Percentiles rank a stretch among this genome's conserved stretches.
phyloP scores from a whole-genome alignment of 2,329 filamentous ascomycete genomes.

The Claviceps cyperi region DNA sequence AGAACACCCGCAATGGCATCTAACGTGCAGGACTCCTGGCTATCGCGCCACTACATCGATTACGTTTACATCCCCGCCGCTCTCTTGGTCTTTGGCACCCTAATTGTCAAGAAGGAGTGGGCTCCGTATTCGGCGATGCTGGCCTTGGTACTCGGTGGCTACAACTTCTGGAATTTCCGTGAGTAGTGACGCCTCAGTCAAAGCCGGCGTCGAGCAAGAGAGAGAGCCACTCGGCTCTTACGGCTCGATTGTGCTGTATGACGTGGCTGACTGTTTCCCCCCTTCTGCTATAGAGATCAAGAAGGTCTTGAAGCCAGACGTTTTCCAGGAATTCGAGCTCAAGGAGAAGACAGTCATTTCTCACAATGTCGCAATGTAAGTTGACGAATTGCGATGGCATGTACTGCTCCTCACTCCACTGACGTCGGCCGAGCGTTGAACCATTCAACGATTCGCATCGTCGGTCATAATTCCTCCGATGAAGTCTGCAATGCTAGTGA shows the following conservation, averaged over 20 bases:
- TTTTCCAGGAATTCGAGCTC: conserved; percentile 85
- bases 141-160: conserved; percentile 50
- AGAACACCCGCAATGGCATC: conserved; percentile 12
- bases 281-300: conserved; percentile 42
- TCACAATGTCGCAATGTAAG: conserved; percentile 93
- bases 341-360: conserved; percentile 91
- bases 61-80: conserved; percentile 74
- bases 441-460: not conserved
- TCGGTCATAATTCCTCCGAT: not conserved
- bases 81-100: conserved; percentile 60
- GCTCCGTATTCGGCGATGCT: conserved; percentile 53
- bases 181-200: conserved; percentile 23
- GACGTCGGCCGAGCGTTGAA: not conserved
- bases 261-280: conserved; percentile 4
- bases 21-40: conserved; percentile 14
- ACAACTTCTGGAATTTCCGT: conserved; percentile 61
- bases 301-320: conserved; percentile 73
- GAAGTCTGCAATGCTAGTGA: not conserved
- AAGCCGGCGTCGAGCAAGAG: not conserved
- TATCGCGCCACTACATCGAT: conserved; percentile 53
- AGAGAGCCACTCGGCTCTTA: not conserved
- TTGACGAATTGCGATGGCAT: conserved; percentile 6
- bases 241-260: not conserved
- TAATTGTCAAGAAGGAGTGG: conserved; percentile 69
- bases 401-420: not conserved